Evolutionary conservation across 2,329 filamentous ascomycete species (phyloP).

Genomic region (Neocucurbitaria cava): DNA sequence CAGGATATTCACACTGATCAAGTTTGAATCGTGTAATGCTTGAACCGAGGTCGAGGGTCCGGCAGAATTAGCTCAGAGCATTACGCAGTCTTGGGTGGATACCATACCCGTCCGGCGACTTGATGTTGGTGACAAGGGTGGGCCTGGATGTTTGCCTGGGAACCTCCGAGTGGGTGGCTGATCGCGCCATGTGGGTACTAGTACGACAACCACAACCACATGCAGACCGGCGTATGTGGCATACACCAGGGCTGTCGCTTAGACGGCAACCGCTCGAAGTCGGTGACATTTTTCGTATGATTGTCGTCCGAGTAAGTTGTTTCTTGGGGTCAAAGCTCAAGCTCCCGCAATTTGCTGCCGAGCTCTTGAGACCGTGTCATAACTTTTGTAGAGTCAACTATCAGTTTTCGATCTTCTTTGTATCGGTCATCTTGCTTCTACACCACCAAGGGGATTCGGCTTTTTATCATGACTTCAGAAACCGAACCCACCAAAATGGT

Average conservation of each 20-base stretch:
- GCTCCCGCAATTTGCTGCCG: slow-evolving; percentile 15
- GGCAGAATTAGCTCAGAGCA: slow-evolving; percentile 15
- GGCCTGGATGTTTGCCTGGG: slow-evolving; percentile 8
- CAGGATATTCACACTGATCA: slow-evolving; percentile 10
- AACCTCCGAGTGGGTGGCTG: slow-evolving; percentile 26
- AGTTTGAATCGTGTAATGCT: slow-evolving; percentile 8
- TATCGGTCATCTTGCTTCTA: background rate
- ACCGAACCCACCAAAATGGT: slow-evolving; percentile 19
- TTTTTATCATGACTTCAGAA: slow-evolving; percentile 29
- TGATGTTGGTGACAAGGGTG: slow-evolving; percentile 8
- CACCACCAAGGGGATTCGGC: background rate
- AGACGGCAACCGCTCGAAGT: slow-evolving; percentile 19
- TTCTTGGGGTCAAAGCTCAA: slow-evolving; percentile 19
- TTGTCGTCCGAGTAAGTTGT: slow-evolving; percentile 12
- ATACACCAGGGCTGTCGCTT: slow-evolving; percentile 8
- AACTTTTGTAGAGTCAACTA: slow-evolving; percentile 7
- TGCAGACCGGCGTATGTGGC: slow-evolving; percentile 26
- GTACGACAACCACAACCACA: slow-evolving; percentile 16
- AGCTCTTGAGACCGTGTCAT: slow-evolving; percentile 6
- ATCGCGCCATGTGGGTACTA: slow-evolving; percentile 34
- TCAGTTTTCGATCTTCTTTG: slow-evolving; percentile 7
- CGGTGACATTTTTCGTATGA: slow-evolving; percentile 28
- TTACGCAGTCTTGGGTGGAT: slow-evolving; percentile 35
- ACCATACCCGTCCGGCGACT: slow-evolving; percentile 17
- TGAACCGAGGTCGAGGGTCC: slow-evolving; percentile 36